Conservation (phyloP, 2,329 filamentous ascomycete genomes). For the Raffaelea albimanens region DNA sequence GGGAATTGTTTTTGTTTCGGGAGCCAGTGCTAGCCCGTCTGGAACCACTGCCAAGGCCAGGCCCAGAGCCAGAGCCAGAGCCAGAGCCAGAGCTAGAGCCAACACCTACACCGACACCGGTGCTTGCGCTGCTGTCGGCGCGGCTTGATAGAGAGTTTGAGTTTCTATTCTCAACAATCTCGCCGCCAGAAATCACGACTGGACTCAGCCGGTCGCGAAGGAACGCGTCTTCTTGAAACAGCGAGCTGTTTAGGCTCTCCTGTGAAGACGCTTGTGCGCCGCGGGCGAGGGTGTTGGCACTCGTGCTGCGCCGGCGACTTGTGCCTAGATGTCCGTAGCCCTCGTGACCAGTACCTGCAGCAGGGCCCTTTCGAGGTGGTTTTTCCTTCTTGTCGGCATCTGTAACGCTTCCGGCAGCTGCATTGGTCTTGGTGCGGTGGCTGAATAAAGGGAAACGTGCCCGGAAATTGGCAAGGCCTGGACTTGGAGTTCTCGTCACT, state of each 20-base stretch:
- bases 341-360: conserved; percentile 90
- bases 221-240: conserved; percentile 41
- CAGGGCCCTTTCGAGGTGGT: conserved; percentile 62
- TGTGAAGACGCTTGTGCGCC: conserved; percentile 36
- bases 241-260: conserved; percentile 36
- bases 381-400: conserved; percentile 48
- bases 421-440: conserved; percentile 56
- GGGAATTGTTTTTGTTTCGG: conserved; percentile 31
- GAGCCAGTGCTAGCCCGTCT: too few relatives aligned
- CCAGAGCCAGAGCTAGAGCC: too few relatives aligned
- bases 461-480: conserved; percentile 46
- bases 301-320: conserved; percentile 54
- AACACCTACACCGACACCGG: not conserved
- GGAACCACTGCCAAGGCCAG: too few relatives aligned
- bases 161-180: conserved; percentile 52
- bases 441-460: conserved; percentile 71
- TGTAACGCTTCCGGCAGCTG: conserved; percentile 33
- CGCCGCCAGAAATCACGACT: conserved; percentile 56
- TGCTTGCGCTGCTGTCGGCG: conserved; percentile 39
- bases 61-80: too few relatives aligned
- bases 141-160: conserved; percentile 36
- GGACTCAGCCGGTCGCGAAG: conserved; percentile 54
- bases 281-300: conserved; percentile 37
- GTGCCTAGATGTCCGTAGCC: conserved; percentile 62
- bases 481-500: conserved; percentile 38